Base-by-base conservation (phyloP, 306 rosid species). In the Geum urbanum region DNA sequence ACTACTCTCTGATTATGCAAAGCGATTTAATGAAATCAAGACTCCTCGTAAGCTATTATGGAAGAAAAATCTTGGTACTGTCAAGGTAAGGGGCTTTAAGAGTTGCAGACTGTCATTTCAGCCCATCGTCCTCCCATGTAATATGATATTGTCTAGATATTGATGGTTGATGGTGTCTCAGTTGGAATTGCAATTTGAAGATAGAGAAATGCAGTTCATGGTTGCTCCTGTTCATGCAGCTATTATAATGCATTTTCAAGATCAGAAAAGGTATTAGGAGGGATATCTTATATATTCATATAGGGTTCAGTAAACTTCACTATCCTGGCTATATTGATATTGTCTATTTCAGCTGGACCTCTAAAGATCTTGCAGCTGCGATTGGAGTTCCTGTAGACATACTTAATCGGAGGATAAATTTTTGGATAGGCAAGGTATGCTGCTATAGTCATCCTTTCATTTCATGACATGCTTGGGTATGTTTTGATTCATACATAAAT, bases 161-260 rank as follows among this genome's bases (percentile, higher is more conserved):
- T 58, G 54, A 41, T 70, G 53, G 40, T 9, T 66, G 37, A 44
- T 76, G 74, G 72, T 53, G 53, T 66, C 77, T 41, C 48, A 94
- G 98, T 77, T 94, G 86, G 97, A 94, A 82, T 81, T 94, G 87
- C 94, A 88, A 77, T 90, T 94, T 81, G 90, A 90, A 77, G 97
- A 90, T 75, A 86, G 91, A 81, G 86, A 66, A 80, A 61, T 90
- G 79, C 94, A 77, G 81, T 94, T 94, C 78, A 83, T 83, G 19
- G 96, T 94, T 20, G 81, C 90, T 70, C 97, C 98, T 27, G 77
- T 88, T 44, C 97, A 88, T 71, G 97, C 98, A 66, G 90, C 91
- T 51, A 90, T 88, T 62, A 83, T 90, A 63, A 86, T 90, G 91
- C 87, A 85, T 54, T 92, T 92, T 78, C 97, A 90, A 83, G 86